These are phyloP conservation scores for Chrysosporium keratinophilum DNA, from an alignment of 2,329 filamentous ascomycete genomes.

Conservation along the genomic window DNA sequence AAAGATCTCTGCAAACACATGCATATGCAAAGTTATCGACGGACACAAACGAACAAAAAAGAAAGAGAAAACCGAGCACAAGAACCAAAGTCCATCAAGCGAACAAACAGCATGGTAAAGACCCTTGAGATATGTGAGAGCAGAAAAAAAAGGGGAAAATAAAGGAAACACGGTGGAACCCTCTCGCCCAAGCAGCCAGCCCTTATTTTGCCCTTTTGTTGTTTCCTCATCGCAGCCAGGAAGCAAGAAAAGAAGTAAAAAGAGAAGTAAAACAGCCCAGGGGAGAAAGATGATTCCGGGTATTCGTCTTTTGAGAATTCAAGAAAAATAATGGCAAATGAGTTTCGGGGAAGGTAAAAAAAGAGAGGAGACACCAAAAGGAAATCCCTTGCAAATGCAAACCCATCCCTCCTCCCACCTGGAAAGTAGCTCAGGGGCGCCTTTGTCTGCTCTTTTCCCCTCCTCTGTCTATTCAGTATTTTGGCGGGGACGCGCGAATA, in stretches of 20 bases:
- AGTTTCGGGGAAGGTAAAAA: constrained; percentile 5
- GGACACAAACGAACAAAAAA: neutral
- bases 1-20: neutral
- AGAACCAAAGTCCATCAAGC: constrained; percentile 7
- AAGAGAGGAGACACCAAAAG: constrained; percentile 16
- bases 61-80: neutral
- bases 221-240: neutral
- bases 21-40: too few species aligned
- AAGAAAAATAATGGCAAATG: constrained; percentile 20
- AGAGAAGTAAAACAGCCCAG: neutral
- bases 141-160: neutral
- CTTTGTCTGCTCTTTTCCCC: constrained; percentile 5
- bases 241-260: constrained; percentile 6
- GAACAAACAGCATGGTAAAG: neutral
- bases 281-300: constrained; percentile 8
- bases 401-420: constrained; percentile 17
- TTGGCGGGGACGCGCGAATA: neutral
- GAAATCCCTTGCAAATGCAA: constrained; percentile 16
- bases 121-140: constrained; percentile 1
- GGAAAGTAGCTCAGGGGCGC: constrained; percentile 14
- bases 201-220: neutral
- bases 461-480: constrained; percentile 6
- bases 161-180: constrained; percentile 1
- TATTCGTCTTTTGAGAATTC: constrained; percentile 15
- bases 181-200: neutral